Evolutionary conservation across 2,329 filamentous ascomycete genomes (phyloP), one percentile per base, ranked within the genome.

Genomic region (Xylaria hypoxylon): DNA sequence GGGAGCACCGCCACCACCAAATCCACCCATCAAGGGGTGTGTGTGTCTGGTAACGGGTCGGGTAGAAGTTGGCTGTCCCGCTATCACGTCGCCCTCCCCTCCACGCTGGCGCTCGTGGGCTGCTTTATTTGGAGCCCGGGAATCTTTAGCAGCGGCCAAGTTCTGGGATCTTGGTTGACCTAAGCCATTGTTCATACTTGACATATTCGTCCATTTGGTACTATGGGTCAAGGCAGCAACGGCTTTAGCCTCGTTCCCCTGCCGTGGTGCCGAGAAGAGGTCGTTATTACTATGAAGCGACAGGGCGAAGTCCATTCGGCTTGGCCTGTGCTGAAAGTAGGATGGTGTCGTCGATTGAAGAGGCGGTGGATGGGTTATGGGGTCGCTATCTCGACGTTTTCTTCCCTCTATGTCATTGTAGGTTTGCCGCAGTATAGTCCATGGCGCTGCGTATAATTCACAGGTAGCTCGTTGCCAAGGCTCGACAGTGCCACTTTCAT

Each of bases 391-490:
- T 58, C 42, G 55, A 47, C 24, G 31, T 52, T 60, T 38, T n/a
- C 35, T 60, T 52, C 52, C 58, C 58, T 60, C 47, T 52, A 60
- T 51, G 35, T 51, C 47, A 51, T 60, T 24, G 47, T 60, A 48
- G 42, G 40, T 52, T 60, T 60, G 44, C 24, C 58, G 58, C 45
- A 60, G 47, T 52, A 60, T 60, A 17, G 44, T 40, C 58, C 58
- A 60, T 42, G 58, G 58, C 28, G 44, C 58, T 52, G 58, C 58
- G 45, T 60, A 60, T 38, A 60, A 60, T n/a, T 60, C 58, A 59
- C 28, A 38, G 42, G 56, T 40, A 59, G 42, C 56, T 35, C 56
- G 56, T 44, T 60, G 58, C 58, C 58, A 60, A 52, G 58, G 26
- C 47, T 60, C 58, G 17, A 60, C 19, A 44, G 44, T 51, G 26